A percentile compares a stretch with the other conserved stretches of the same genome.
Evolutionary conservation across 1,284 basidiomycete species (phyloP).

Genomic region (Puccinia novopanici): DNA sequence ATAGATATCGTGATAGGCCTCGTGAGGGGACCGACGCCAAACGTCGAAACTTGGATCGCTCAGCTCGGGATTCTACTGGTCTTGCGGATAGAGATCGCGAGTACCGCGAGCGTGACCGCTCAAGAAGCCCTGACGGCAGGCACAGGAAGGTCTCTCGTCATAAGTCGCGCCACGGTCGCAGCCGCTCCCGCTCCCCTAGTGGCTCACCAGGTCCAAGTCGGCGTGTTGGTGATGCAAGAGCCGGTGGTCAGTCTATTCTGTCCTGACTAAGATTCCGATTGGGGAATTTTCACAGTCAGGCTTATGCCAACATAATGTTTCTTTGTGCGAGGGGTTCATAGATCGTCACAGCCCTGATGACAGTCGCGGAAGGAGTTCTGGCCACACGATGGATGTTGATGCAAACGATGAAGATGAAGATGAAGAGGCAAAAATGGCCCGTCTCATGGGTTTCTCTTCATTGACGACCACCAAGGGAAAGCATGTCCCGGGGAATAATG

Average conservation of each 20-base stretch:
- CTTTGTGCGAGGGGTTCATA: background rate
- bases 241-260: background rate
- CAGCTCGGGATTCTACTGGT: slow-evolving; percentile 9
- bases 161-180: slow-evolving; percentile 23
- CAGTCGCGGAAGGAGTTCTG: slow-evolving; percentile 5
- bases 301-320: background rate
- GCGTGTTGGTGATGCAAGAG: background rate
- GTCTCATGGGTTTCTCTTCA: slow-evolving; percentile 44
- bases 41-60: slow-evolving; percentile 1
- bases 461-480: slow-evolving; percentile 46
- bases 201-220: slow-evolving; percentile 22
- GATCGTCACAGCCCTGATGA: slow-evolving; percentile 8
- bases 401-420: slow-evolving; percentile 38
- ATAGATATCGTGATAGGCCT: slow-evolving; percentile 7
- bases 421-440: slow-evolving; percentile 49
- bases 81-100: slow-evolving; percentile 23
- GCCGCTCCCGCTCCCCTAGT: slow-evolving; percentile 29
- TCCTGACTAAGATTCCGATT: background rate
- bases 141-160: slow-evolving; percentile 1
- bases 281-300: background rate
- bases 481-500: slow-evolving; percentile 41
- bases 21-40: background rate
- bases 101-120: slow-evolving; percentile 7
- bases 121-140: slow-evolving; percentile 25
- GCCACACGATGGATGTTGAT: slow-evolving; percentile 17